Percentiles rank a stretch among this genome's conserved stretches.
Conservation (phyloP, 768 basidiomycete species). For the Amyloporia xantha region DNA sequence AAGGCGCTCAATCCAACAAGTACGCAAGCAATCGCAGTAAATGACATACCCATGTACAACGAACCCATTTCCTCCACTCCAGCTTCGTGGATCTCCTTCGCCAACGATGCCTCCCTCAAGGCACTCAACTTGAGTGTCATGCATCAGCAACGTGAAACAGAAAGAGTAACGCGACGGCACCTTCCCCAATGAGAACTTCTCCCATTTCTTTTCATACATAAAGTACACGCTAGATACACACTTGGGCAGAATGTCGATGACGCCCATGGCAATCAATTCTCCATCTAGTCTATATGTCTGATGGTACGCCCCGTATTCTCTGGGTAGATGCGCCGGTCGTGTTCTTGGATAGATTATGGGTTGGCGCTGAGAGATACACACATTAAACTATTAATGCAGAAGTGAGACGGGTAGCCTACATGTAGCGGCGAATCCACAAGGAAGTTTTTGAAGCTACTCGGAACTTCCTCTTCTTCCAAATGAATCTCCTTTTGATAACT, state of each 20-base stretch:
- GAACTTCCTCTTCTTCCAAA: constrained; percentile 48
- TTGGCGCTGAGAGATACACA: constrained; percentile 36
- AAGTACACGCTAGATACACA: constrained; percentile 90
- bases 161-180: constrained; percentile 29
- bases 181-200: constrained; percentile 72
- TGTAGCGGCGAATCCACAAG: constrained; percentile 72
- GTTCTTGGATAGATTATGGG: constrained; percentile 50
- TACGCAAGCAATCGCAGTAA: not conserved
- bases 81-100: constrained; percentile 63
- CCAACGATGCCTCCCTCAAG: constrained; percentile 71
- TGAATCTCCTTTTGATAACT: constrained; percentile 80
- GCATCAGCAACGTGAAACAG: not conserved
- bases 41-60: constrained; percentile 77
- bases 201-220: constrained; percentile 73
- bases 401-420: constrained; percentile 34
- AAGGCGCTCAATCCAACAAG: constrained; percentile 2
- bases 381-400: not conserved
- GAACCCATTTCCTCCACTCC: constrained; percentile 58
- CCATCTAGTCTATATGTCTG: constrained; percentile 83
- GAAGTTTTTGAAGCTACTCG: constrained; percentile 59
- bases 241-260: constrained; percentile 82
- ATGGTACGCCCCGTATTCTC: constrained; percentile 88
- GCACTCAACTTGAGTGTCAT: constrained; percentile 62
- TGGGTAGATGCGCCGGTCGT: constrained; percentile 55
- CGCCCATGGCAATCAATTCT: constrained; percentile 74